Conservation (phyloP, 225 moss, liverwort and hornwort genomes). For the Polytrichum commune region DNA sequence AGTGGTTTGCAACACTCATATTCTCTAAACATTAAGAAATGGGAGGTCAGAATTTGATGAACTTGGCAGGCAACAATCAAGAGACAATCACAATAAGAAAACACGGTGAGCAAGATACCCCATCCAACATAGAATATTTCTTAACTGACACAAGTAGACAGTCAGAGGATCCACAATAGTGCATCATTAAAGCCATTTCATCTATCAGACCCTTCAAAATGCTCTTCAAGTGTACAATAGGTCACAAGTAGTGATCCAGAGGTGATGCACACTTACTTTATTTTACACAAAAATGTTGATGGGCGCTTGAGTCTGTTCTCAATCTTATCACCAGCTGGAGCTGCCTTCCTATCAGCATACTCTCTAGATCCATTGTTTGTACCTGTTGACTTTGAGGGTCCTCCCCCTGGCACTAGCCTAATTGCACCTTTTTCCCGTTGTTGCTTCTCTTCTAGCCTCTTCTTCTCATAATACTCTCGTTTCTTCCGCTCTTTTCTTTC, state of each 20-base stretch:
- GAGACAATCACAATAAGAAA: no score
- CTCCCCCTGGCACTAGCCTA: slow-evolving; percentile 31
- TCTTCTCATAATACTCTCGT: slow-evolving; percentile 80
- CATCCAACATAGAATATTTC: no score
- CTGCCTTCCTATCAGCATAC: slow-evolving; percentile 61
- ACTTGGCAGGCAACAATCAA: no score
- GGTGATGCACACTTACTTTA: slow-evolving; percentile 54
- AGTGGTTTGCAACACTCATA: no score
- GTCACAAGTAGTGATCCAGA: neutral
- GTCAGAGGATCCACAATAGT: no score
- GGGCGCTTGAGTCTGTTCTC: slow-evolving; percentile 95
- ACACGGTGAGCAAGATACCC: no score
- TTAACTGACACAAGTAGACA: no score
- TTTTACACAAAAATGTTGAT: slow-evolving; percentile 99
- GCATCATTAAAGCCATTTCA: neutral
- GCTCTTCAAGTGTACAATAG: no score
- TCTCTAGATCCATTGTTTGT: slow-evolving; percentile 54
- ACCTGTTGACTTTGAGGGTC: slow-evolving; percentile 36
- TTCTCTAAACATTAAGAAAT: no score
- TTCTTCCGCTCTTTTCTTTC: slow-evolving; percentile 90
- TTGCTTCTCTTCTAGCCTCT: slow-evolving; percentile 68
- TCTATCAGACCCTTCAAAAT: neutral
- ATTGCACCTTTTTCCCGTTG: slow-evolving; percentile 36
- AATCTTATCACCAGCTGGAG: slow-evolving; percentile 62
- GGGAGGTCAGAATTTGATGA: no score